These are phyloP conservation scores for Laetiporus sulphureus DNA, from an alignment of 1,284 basidiomycete species.

Conservation along the genomic window DNA sequence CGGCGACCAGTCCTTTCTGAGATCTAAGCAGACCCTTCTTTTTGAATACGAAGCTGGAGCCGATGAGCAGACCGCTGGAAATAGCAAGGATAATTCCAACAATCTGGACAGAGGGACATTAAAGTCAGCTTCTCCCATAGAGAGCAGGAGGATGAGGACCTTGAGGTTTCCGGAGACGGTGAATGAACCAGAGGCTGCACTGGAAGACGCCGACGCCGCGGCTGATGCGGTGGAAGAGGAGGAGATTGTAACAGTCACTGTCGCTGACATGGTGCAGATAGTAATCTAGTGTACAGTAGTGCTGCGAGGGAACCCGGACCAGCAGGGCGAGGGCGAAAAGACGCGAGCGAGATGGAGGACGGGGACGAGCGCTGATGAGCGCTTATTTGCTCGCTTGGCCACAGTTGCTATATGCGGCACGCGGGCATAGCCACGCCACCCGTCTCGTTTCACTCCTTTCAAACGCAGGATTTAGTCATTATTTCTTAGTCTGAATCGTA, in stretches of 20 bases:
- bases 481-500: no score
- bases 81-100: constrained; percentile 82
- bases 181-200: constrained; percentile 32
- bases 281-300: constrained; percentile 5
- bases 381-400: no score
- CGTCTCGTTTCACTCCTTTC: no score
- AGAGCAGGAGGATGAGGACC: constrained; percentile 25
- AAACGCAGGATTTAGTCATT: no score
- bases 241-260: constrained; percentile 27
- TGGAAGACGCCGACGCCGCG: constrained; percentile 26
- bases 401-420: no score
- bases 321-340: constrained; percentile 6
- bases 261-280: constrained; percentile 28
- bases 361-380: no score
- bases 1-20: constrained; percentile 65
- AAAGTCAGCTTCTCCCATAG: constrained; percentile 15
- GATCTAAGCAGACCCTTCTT: constrained; percentile 83
- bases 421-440: no score
- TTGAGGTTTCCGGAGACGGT: constrained; percentile 32
- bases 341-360: no score
- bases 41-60: constrained; percentile 92
- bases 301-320: constrained; percentile 2
- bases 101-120: constrained; percentile 37
- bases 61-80: constrained; percentile 83
- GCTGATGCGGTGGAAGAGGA: constrained; percentile 29